phyloP scores from a whole-genome alignment of 176 grass and related monocot species.

The Musa schizocarpa region DNA sequence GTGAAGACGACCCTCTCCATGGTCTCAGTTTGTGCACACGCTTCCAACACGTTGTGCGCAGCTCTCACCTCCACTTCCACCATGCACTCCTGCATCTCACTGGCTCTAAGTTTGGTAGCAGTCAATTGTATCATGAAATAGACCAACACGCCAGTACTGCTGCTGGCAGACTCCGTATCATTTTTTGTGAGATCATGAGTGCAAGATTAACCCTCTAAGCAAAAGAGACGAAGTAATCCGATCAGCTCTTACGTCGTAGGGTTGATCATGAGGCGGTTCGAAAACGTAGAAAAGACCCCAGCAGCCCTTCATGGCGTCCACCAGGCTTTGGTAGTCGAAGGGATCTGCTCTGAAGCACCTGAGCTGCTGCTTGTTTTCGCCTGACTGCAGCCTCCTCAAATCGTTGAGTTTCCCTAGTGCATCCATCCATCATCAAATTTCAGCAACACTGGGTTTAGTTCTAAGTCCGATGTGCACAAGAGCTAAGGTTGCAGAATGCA shows the following conservation, averaged over 20 bases:
- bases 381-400: conserved; percentile 15
- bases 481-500: too few species aligned
- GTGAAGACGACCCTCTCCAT: conserved; percentile 88
- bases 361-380: conserved; percentile 29
- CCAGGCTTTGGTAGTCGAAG: conserved; percentile 84
- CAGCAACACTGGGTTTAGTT: too few species aligned
- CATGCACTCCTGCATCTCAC: conserved; percentile 35
- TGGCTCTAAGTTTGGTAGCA: too few species aligned
- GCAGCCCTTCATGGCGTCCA: conserved; percentile 72
- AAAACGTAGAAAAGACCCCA: conserved; percentile 89
- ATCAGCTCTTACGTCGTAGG: conserved; percentile 38
- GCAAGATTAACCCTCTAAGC: too few species aligned
- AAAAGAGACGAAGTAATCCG: too few species aligned
- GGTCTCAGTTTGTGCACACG: conserved; percentile 62
- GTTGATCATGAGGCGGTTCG: conserved; percentile 45
- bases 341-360: conserved; percentile 67
- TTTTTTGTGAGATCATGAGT: too few species aligned
- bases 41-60: conserved; percentile 93
- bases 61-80: conserved; percentile 74
- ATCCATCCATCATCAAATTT: background rate
- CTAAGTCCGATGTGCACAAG: too few species aligned
- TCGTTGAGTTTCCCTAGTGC: conserved; percentile 11
- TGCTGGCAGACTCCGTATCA: too few species aligned
- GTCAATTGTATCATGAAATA: too few species aligned
- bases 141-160: too few species aligned